phyloP scores from a whole-genome alignment of 1,139 yeast genomes.

The Diutina scorzettiae region DNA sequence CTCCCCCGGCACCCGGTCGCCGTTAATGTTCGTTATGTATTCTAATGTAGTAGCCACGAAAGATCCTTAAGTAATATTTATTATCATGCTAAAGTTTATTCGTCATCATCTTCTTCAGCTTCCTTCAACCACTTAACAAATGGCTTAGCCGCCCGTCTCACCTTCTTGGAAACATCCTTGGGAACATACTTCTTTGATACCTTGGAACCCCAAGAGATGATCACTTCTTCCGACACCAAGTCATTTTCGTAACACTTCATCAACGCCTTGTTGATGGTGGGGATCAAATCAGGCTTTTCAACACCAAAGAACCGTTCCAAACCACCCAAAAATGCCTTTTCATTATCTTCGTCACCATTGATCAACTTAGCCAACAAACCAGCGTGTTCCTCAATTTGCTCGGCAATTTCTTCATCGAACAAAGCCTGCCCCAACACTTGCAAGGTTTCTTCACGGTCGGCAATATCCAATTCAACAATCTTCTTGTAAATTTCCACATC shows the following conservation, averaged over 20 bases:
- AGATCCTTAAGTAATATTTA: too few relatives aligned
- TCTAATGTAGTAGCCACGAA: too few relatives aligned
- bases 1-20: not conserved
- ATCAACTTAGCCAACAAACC: slow-evolving; percentile 76
- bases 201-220: slow-evolving; percentile 79
- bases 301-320: slow-evolving; percentile 86
- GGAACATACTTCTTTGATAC: slow-evolving; percentile 90
- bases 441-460: slow-evolving; percentile 62
- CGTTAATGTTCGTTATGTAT: too few relatives aligned
- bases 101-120: slow-evolving; percentile 68
- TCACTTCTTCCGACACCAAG: slow-evolving; percentile 69
- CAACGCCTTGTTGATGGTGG: slow-evolving; percentile 69
- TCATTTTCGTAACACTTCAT: slow-evolving; percentile 76
- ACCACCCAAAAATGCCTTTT: slow-evolving; percentile 89
- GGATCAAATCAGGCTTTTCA: slow-evolving; percentile 65
- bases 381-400: slow-evolving; percentile 63
- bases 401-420: slow-evolving; percentile 67
- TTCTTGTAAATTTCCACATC: slow-evolving; percentile 91
- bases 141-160: slow-evolving; percentile 92
- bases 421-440: slow-evolving; percentile 88
- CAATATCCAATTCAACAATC: slow-evolving; percentile 68
- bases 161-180: slow-evolving; percentile 85
- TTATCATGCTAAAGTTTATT: too few relatives aligned
- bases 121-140: slow-evolving; percentile 89
- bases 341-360: slow-evolving; percentile 50